These are phyloP conservation scores for Erodium texanum DNA, from an alignment of 441 rosid species.

Conservation along the genomic window DNA sequence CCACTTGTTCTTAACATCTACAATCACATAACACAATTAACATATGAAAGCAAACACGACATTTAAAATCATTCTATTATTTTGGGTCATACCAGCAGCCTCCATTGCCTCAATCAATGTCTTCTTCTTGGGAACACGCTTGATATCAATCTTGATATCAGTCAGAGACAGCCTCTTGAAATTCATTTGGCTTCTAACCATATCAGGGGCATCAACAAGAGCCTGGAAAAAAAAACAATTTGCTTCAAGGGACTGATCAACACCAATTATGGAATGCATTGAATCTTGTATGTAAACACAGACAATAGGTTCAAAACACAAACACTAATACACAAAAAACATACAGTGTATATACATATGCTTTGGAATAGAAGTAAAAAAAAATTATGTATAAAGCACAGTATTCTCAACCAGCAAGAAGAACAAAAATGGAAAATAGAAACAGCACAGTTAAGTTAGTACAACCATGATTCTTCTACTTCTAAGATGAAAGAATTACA, in stretches of 20 bases:
- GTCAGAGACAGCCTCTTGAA: constrained; percentile 78
- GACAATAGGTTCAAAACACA: constrained; percentile 31
- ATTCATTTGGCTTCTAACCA: constrained; percentile 80
- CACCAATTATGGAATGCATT: background rate
- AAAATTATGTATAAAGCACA: background rate
- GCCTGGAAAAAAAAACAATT: constrained; percentile 33
- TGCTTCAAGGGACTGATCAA: background rate
- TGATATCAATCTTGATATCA: constrained; percentile 65
- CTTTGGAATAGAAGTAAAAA: too few relatives aligned
- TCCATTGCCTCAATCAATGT: constrained; percentile 74
- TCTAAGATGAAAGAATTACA: too few relatives aligned
- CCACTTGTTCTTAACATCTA: constrained; percentile 85
- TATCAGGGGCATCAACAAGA: constrained; percentile 73
- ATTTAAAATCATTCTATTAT: background rate
- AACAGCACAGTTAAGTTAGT: background rate
- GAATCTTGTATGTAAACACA: background rate
- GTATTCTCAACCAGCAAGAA: background rate
- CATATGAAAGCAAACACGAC: background rate
- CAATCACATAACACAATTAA: background rate
- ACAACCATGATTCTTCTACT: background rate
- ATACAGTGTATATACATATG: background rate
- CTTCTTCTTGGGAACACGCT: constrained; percentile 76
- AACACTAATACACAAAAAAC: background rate
- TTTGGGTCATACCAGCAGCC: constrained; percentile 52
- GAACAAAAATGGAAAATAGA: background rate